Percentiles rank a stretch among this genome's conserved stretches.
Conservation (phyloP, 352 stramenopile genomes). For the Globisporangium parvum region DNA sequence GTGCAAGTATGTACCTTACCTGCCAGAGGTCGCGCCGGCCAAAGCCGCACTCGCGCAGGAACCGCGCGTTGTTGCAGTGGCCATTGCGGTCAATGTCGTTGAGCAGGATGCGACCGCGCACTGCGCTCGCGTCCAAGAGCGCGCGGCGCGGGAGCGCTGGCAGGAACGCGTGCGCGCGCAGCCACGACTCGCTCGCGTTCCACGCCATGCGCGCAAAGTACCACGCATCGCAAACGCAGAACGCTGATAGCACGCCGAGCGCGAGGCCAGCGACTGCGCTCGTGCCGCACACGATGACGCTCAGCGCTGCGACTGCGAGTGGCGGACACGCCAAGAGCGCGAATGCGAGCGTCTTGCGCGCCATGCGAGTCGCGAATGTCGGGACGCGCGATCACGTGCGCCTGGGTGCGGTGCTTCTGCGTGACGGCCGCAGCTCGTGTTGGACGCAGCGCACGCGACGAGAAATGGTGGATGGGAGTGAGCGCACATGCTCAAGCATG, state of each 20-base stretch:
- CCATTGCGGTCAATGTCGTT: slow-evolving; percentile 82
- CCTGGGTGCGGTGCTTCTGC: too few species aligned
- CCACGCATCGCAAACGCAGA: slow-evolving; percentile 71
- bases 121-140: slow-evolving; percentile 48
- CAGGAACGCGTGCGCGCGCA: slow-evolving; percentile 14
- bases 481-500: too few species aligned
- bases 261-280: slow-evolving; percentile 20
- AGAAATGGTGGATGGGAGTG: too few species aligned
- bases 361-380: slow-evolving; percentile 3
- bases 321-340: slow-evolving; percentile 43
- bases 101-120: slow-evolving; percentile 39
- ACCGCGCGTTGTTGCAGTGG: slow-evolving; percentile 83
- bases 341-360: slow-evolving; percentile 40
- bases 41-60: slow-evolving; percentile 81
- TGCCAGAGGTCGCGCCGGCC: slow-evolving; percentile 76
- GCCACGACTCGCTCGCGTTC: slow-evolving; percentile 18
- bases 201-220: slow-evolving; percentile 67
- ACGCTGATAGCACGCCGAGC: slow-evolving; percentile 39
- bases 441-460: too few species aligned
- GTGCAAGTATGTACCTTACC: slow-evolving; percentile 19
- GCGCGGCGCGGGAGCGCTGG: slow-evolving; percentile 21
- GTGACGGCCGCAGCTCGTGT: too few species aligned
- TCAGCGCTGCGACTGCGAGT: slow-evolving; percentile 23
- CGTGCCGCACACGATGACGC: slow-evolving; percentile 17
- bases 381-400: neutral